Evolutionary conservation across 2,329 filamentous ascomycete genomes (phyloP).

Genomic region (Mariannaea elegans): DNA sequence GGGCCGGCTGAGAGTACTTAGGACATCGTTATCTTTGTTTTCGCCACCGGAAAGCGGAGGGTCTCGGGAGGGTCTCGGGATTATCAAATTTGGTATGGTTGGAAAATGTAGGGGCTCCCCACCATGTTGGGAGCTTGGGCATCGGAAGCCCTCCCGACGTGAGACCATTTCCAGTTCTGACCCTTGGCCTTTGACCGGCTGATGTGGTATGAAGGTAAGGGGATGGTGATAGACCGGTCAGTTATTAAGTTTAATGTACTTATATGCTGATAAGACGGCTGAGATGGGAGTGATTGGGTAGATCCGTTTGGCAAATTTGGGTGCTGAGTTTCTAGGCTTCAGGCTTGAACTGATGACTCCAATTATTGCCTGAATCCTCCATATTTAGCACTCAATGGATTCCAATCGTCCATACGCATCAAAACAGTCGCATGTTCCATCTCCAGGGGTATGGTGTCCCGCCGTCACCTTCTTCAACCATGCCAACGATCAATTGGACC

Average conservation of each 20-base stretch:
- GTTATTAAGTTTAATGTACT: no score
- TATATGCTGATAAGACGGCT: no score
- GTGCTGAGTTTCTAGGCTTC: not conserved
- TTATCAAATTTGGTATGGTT: not conserved
- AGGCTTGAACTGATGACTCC: not conserved
- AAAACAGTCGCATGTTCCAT: constrained; percentile 37
- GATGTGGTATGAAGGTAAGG: not conserved
- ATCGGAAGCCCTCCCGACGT: not conserved
- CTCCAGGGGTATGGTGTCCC: constrained; percentile 58
- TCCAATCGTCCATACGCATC: not conserved
- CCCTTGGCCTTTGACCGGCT: not conserved
- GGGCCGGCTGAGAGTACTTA: no score
- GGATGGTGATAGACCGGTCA: not conserved
- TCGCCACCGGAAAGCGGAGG: no score
- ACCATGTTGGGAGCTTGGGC: not conserved
- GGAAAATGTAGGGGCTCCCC: not conserved
- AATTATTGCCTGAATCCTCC: not conserved
- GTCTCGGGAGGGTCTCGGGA: not conserved
- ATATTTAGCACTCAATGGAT: no score
- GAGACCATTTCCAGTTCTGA: not conserved
- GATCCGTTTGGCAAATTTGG: no score
- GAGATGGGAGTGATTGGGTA: no score
- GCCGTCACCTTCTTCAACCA: constrained; percentile 64
- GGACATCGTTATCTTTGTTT: no score
- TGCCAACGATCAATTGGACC: constrained; percentile 56